Evolutionary conservation across 768 basidiomycete species (phyloP).

Genomic region (Termitomyces sp.): DNA sequence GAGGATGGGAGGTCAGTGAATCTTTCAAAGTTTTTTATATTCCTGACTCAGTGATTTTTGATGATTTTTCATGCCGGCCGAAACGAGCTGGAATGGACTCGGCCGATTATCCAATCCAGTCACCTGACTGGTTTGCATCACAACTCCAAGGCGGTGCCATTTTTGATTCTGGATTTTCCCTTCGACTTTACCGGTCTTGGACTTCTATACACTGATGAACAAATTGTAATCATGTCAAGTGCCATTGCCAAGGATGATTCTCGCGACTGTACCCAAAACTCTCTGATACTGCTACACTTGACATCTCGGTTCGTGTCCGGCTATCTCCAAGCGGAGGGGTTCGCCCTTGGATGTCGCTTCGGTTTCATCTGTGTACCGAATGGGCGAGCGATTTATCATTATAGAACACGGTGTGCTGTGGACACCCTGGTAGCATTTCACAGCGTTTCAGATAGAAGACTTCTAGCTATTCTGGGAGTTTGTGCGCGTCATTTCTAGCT

Average conservation of each 20-base stretch:
- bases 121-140: background rate
- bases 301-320: background rate
- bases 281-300: background rate
- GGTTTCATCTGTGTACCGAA: background rate
- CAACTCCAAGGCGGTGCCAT: background rate
- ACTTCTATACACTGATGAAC: background rate
- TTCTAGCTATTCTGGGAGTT: background rate
- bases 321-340: too few relatives aligned
- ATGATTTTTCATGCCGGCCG: conserved; percentile 7
- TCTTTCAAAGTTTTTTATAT: conserved; percentile 4
- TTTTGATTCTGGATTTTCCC: background rate
- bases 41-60: conserved; percentile 5
- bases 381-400: background rate
- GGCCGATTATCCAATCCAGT: conserved; percentile 4
- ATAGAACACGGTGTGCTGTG: background rate
- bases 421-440: background rate
- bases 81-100: background rate
- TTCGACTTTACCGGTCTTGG: background rate
- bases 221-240: too few relatives aligned
- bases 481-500: background rate
- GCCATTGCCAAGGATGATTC: background rate
- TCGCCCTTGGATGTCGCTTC: background rate
- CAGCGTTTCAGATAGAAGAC: background rate
- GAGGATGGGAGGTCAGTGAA: conserved; percentile 3
- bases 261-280: background rate